Evolutionary conservation across 2,329 filamentous ascomycete genomes (phyloP).

Genomic region (Colletotrichum plurivorum): DNA sequence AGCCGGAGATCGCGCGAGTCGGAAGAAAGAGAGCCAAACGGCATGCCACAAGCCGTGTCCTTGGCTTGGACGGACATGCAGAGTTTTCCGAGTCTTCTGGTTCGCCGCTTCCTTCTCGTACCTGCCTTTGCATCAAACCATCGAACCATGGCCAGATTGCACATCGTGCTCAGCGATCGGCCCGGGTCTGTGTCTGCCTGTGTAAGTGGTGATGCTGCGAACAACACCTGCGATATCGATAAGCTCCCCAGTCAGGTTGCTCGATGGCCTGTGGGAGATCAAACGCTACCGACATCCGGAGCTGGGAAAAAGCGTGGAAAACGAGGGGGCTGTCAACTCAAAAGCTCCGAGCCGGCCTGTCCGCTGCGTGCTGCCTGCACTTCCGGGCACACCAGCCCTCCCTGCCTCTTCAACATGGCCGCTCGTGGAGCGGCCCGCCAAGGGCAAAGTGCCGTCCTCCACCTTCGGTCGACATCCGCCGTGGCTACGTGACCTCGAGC

Average conservation of each 20-base stretch:
- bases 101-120: conserved; percentile 17
- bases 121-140: conserved; percentile 17
- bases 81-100: conserved; percentile 16
- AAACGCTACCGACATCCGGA: conserved; percentile 38
- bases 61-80: conserved; percentile 25
- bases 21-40: conserved; percentile 29
- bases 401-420: conserved; percentile 27
- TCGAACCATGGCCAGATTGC: conserved; percentile 1
- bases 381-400: conserved; percentile 10
- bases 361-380: conserved; percentile 12
- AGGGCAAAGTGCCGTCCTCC: conserved; percentile 36
- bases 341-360: conserved; percentile 9
- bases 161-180: background rate
- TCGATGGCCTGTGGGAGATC: conserved; percentile 29
- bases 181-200: background rate
- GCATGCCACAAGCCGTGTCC: conserved; percentile 24
- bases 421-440: conserved; percentile 28
- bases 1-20: conserved; percentile 38
- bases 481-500: conserved; percentile 37
- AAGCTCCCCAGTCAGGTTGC: conserved; percentile 1
- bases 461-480: conserved; percentile 34
- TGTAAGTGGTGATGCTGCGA: background rate
- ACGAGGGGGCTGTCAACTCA: conserved; percentile 1
- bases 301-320: conserved; percentile 23
- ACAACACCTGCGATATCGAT: background rate